A percentile compares a stretch with the other conserved stretches of the same genome.
Evolutionary conservation across 371 early-diverging fungal species (phyloP).

Genomic region (Nematocida parisii): DNA sequence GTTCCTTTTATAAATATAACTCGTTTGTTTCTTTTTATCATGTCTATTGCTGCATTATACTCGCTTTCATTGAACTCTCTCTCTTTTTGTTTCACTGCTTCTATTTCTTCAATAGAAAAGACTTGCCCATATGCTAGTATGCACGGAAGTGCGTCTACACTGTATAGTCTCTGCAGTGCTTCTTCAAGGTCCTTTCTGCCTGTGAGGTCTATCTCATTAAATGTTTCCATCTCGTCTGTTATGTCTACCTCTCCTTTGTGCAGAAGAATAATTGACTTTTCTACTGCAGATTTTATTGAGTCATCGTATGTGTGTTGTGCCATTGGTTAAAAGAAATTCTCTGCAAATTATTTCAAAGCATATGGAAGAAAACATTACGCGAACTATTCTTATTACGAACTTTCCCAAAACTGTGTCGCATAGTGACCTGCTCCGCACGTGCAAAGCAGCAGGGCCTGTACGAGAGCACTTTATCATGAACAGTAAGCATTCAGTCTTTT

Average conservation of each 20-base stretch:
- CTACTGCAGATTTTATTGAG: not conserved
- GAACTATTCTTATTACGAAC: slow-evolving; percentile 62
- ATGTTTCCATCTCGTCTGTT: slow-evolving; percentile 28
- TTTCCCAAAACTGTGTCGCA: slow-evolving; percentile 41
- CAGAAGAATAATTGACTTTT: slow-evolving; percentile 10
- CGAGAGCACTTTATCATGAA: slow-evolving; percentile 64
- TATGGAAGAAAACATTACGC: slow-evolving; percentile 49
- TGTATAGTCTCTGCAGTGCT: slow-evolving; percentile 3
- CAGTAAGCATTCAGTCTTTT: slow-evolving; percentile 54
- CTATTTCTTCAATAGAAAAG: slow-evolving; percentile 45
- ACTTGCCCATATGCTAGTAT: slow-evolving; percentile 29
- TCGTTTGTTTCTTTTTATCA: slow-evolving; percentile 70
- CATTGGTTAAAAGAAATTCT: not conserved
- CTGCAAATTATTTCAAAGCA: not conserved
- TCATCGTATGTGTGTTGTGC: not conserved
- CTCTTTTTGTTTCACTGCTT: slow-evolving; percentile 20
- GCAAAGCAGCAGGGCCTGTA: slow-evolving; percentile 54
- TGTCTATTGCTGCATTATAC: slow-evolving; percentile 42
- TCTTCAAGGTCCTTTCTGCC: slow-evolving; percentile 17
- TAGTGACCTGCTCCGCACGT: slow-evolving; percentile 27
- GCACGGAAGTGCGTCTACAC: slow-evolving; percentile 40
- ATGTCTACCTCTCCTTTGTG: slow-evolving; percentile 3
- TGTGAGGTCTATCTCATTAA: slow-evolving; percentile 9
- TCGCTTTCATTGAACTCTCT: slow-evolving; percentile 27
- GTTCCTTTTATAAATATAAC: slow-evolving; percentile 87